Conservation (phyloP, 1,284 basidiomycete species). For the Vanrija pseudolonga region DNA sequence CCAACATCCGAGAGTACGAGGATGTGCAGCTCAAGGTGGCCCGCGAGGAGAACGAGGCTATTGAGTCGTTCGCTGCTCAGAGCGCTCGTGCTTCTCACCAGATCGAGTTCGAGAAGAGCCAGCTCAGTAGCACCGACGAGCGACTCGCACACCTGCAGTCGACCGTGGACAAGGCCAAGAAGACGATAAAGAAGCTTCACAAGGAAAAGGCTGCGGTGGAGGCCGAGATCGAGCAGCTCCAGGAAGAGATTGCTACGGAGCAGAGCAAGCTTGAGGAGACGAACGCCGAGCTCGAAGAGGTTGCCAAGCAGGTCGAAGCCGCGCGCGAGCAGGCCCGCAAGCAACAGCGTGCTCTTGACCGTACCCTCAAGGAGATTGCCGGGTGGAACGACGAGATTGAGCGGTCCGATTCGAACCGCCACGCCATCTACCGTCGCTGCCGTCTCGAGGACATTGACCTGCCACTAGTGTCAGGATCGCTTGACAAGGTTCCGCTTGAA, state of each 20-base stretch:
- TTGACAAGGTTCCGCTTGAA: conserved; percentile 80
- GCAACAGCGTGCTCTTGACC: conserved; percentile 73
- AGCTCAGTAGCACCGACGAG: conserved; percentile 61
- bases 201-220: conserved; percentile 60
- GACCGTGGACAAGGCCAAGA: conserved; percentile 58
- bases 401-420: conserved; percentile 78
- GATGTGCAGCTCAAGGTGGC: conserved; percentile 83
- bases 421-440: conserved; percentile 83
- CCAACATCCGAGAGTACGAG: conserved; percentile 90
- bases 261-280: conserved; percentile 59
- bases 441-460: conserved; percentile 87
- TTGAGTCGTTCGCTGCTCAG: conserved; percentile 79
- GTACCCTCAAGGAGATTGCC: conserved; percentile 84
- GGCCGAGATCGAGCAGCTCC: conserved; percentile 62
- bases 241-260: conserved; percentile 59
- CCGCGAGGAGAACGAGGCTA: conserved; percentile 78
- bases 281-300: conserved; percentile 54
- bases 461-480: conserved; percentile 67
- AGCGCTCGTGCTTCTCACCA: conserved; percentile 82
- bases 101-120: conserved; percentile 72
- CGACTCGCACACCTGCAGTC: conserved; percentile 61
- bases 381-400: conserved; percentile 91
- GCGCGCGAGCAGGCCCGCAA: conserved; percentile 68
- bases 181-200: conserved; percentile 57
- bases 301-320: conserved; percentile 58